These are phyloP conservation scores for Didymella pinodella DNA, from an alignment of 2,329 filamentous ascomycete species.

Conservation along the genomic window DNA sequence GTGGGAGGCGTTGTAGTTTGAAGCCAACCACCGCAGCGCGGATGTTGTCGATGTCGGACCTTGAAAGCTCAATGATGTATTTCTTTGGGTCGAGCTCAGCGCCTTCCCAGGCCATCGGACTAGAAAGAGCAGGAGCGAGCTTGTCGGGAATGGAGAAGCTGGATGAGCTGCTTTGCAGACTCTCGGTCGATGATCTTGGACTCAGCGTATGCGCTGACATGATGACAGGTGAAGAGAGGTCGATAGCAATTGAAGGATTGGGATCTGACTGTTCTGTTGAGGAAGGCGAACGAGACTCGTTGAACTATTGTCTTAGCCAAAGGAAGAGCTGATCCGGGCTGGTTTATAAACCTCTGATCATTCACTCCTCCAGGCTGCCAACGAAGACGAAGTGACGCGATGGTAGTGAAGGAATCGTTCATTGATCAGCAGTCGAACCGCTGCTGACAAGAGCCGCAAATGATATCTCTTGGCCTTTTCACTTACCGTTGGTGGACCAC, in stretches of 20 bases:
- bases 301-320: constrained; percentile 5
- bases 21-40: constrained; percentile 46
- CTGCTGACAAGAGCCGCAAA: constrained; percentile 46
- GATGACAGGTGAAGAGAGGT: constrained; percentile 8
- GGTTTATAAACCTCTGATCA: constrained; percentile 12
- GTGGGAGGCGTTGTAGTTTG: constrained; percentile 26
- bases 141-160: constrained; percentile 39
- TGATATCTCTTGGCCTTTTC: constrained; percentile 30
- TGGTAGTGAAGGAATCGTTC: constrained; percentile 9
- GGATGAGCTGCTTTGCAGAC: constrained; percentile 41
- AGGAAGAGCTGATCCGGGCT: constrained; percentile 4
- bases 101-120: constrained; percentile 48
- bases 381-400: constrained; percentile 1
- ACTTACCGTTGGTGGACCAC: constrained; percentile 12
- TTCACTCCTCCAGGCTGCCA: constrained; percentile 10
- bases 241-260: background rate
- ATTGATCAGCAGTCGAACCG: constrained; percentile 15
- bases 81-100: constrained; percentile 35
- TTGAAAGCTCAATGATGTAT: constrained; percentile 40
- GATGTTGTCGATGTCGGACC: constrained; percentile 40
- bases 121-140: constrained; percentile 38
- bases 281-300: background rate
- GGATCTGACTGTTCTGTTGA: background rate
- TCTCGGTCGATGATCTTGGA: constrained; percentile 42
- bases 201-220: constrained; percentile 42